Percentiles rank a stretch among this genome's conserved stretches.
Evolutionary conservation across 441 rosid species (phyloP).

Genomic region (Eutrema salsugineum): DNA sequence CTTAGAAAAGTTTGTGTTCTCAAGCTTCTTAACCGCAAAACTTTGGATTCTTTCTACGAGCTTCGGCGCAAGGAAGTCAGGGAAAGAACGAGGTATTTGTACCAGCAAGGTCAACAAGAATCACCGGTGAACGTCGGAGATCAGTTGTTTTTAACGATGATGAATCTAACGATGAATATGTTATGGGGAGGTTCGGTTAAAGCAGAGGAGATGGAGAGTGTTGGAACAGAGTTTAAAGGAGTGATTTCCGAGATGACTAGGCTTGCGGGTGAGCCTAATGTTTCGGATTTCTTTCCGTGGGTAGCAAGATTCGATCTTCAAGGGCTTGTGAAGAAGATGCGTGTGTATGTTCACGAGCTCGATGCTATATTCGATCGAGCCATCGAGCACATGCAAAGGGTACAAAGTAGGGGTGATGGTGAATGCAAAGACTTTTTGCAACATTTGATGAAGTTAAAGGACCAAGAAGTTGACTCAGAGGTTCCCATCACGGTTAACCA

Average conservation of each 20-base stretch:
- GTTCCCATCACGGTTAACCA: slow-evolving; percentile 37
- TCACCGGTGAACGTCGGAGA: slow-evolving; percentile 37
- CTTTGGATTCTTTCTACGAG: slow-evolving; percentile 40
- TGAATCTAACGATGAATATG: slow-evolving; percentile 45
- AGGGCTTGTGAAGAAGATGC: slow-evolving; percentile 38
- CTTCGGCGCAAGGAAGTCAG: slow-evolving; percentile 40
- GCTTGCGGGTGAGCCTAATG: slow-evolving; percentile 47
- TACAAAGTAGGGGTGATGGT: not conserved
- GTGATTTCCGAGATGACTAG: slow-evolving; percentile 42
- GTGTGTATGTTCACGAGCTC: slow-evolving; percentile 5
- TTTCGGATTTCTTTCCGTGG: slow-evolving; percentile 47
- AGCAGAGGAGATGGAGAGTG: slow-evolving; percentile 30
- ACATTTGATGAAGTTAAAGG: slow-evolving; percentile 36
- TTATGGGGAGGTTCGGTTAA: slow-evolving; percentile 49
- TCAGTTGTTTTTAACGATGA: slow-evolving; percentile 35
- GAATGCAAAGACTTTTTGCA: slow-evolving; percentile 44
- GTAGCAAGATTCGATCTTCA: slow-evolving; percentile 52
- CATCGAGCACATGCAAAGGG: slow-evolving; percentile 34
- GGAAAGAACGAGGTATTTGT: slow-evolving; percentile 22
- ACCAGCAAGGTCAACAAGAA: not conserved
- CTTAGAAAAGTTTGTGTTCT: slow-evolving; percentile 44
- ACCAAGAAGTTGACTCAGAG: slow-evolving; percentile 35
- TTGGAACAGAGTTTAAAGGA: slow-evolving; percentile 37
- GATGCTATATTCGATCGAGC: slow-evolving; percentile 41
- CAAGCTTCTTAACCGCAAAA: slow-evolving; percentile 45